Percentiles rank a stretch among this genome's conserved stretches.
Evolutionary conservation across 768 basidiomycete species (phyloP).

Genomic region (Xerocomellus amylosporus): DNA sequence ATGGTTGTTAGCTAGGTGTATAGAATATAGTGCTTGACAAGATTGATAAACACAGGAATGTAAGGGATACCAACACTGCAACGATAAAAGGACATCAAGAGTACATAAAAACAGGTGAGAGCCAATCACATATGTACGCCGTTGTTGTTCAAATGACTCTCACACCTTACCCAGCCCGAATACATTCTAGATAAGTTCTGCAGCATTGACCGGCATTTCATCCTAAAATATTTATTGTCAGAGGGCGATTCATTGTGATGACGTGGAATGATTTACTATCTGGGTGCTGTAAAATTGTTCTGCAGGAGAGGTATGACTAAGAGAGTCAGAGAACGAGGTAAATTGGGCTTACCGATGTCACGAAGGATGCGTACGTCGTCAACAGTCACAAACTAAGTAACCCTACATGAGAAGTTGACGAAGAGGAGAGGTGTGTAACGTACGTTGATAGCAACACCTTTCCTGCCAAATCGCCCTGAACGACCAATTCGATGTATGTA

Average conservation of each 20-base stretch:
- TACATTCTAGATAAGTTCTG: constrained; percentile 78
- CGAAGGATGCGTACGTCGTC: constrained; percentile 96
- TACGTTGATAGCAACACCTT: constrained; percentile 99
- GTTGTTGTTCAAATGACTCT: constrained; percentile 1
- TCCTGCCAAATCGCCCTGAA: constrained; percentile 97
- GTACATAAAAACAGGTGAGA: constrained; percentile 17
- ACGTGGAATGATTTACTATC: constrained; percentile 53
- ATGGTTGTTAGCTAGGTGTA: not conserved
- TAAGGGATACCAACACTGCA: constrained; percentile 7
- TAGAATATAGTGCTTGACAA: constrained; percentile 1
- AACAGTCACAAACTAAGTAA: constrained; percentile 78
- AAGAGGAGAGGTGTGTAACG: constrained; percentile 27
- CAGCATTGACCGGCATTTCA: constrained; percentile 99
- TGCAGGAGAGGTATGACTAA: constrained; percentile 29
- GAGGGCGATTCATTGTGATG: constrained; percentile 13
- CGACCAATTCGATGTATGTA: constrained; percentile 99
- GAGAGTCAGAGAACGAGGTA: not conserved
- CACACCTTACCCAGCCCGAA: not conserved
- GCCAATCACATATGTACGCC: not conserved
- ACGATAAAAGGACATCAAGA: constrained; percentile 11
- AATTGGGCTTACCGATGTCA: constrained; percentile 74
- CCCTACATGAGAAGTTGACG: constrained; percentile 13
- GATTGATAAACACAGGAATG: constrained; percentile 5
- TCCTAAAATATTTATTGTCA: constrained; percentile 51
- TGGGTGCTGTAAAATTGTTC: constrained; percentile 98